These are phyloP conservation scores for Lomentospora prolificans DNA, from an alignment of 2,329 filamentous ascomycete species.

Conservation along the genomic window DNA sequence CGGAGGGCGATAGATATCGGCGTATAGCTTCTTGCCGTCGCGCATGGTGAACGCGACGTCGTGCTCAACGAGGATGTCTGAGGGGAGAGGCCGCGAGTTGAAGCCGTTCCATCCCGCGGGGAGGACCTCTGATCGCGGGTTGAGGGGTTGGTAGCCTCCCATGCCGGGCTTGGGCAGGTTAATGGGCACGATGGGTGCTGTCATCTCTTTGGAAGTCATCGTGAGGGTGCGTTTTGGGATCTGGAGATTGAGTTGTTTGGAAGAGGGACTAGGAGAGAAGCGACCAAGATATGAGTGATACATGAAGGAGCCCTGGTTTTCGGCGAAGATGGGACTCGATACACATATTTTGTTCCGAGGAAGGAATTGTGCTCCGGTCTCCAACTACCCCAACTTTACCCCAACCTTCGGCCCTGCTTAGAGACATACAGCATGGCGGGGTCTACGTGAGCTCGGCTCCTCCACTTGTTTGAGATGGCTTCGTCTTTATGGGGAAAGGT, in stretches of 20 bases:
- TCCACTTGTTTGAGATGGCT: too few relatives aligned
- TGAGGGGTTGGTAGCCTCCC: neutral
- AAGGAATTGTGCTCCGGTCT: too few relatives aligned
- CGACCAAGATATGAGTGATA: neutral
- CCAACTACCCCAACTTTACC: neutral
- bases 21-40: slow-evolving; percentile 30
- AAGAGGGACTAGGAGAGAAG: neutral
- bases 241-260: neutral
- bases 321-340: too few relatives aligned
- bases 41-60: slow-evolving; percentile 32
- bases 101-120: neutral
- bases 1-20: slow-evolving; percentile 32
- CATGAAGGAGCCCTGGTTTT: too few relatives aligned
- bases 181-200: neutral
- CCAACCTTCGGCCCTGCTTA: neutral
- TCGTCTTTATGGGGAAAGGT: too few relatives aligned
- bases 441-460: neutral
- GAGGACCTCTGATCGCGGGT: neutral
- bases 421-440: too few relatives aligned
- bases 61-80: slow-evolving; percentile 32
- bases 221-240: neutral
- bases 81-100: slow-evolving; percentile 7
- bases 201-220: neutral
- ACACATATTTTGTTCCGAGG: too few relatives aligned
- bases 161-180: neutral